These are phyloP conservation scores for Penicillium angulare DNA, from an alignment of 495 filamentous ascomycete genomes.

Conservation along the genomic window DNA sequence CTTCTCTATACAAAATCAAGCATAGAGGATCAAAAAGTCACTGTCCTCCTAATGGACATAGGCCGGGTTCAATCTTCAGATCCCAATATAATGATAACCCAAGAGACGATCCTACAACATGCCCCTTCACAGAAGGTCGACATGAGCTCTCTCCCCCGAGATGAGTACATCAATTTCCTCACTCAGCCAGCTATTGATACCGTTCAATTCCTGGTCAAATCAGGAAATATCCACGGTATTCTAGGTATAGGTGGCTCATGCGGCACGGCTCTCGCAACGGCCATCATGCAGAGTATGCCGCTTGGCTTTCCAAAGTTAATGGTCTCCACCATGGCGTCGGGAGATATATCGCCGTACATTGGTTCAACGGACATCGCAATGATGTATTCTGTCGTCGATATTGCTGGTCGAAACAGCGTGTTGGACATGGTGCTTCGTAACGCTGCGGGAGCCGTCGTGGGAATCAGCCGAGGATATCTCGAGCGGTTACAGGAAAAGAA, in stretches of 20 bases:
- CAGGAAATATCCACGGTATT: slow-evolving; percentile 49
- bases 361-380: slow-evolving; percentile 66
- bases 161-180: slow-evolving; percentile 52
- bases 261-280: slow-evolving; percentile 55
- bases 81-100: slow-evolving; percentile 46
- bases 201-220: slow-evolving; percentile 32
- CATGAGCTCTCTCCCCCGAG: slow-evolving; percentile 36
- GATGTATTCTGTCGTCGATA: slow-evolving; percentile 69
- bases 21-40: slow-evolving; percentile 32
- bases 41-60: slow-evolving; percentile 56
- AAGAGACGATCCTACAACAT: slow-evolving; percentile 32
- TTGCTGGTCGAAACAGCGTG: slow-evolving; percentile 61
- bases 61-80: slow-evolving; percentile 44
- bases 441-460: slow-evolving; percentile 57
- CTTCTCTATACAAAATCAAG: slow-evolving; percentile 54
- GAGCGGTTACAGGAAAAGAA: neutral
- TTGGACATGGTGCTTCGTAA: slow-evolving; percentile 56
- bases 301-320: slow-evolving; percentile 68
- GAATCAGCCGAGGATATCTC: slow-evolving; percentile 40
- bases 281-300: slow-evolving; percentile 58
- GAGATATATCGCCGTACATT: slow-evolving; percentile 56
- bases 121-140: neutral
- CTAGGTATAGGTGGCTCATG: slow-evolving; percentile 57
- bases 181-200: slow-evolving; percentile 33
- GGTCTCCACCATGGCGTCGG: slow-evolving; percentile 64